These are phyloP conservation scores for Nakazawaea peltata DNA, from an alignment of 805 yeast species.

Conservation along the genomic window DNA sequence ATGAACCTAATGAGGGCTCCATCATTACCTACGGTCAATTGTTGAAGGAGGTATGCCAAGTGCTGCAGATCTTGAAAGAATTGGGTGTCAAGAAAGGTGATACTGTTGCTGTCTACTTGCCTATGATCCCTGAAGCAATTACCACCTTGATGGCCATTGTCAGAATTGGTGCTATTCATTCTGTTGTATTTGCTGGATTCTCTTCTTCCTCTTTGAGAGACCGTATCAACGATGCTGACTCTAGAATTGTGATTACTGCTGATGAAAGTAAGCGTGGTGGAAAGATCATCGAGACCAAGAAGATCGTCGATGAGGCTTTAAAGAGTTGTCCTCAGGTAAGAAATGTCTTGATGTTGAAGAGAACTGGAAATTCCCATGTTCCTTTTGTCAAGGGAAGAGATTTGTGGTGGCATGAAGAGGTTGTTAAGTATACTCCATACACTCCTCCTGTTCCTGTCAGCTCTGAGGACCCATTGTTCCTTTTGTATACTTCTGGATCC, in stretches of 20 bases:
- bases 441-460: slow-evolving; percentile 67
- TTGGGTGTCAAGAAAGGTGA: slow-evolving; percentile 76
- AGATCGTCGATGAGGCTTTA: slow-evolving; percentile 76
- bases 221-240: slow-evolving; percentile 64
- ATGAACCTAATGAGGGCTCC: slow-evolving; percentile 59
- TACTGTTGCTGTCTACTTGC: slow-evolving; percentile 79
- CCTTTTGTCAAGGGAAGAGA: slow-evolving; percentile 52
- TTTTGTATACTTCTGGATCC: slow-evolving; percentile 80
- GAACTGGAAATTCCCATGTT: slow-evolving; percentile 57
- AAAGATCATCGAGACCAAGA: slow-evolving; percentile 70
- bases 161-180: slow-evolving; percentile 78
- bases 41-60: slow-evolving; percentile 59
- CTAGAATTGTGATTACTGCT: slow-evolving; percentile 67
- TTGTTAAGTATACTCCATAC: slow-evolving; percentile 57
- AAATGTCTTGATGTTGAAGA: slow-evolving; percentile 63
- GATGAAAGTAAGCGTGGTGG: slow-evolving; percentile 85
- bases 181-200: slow-evolving; percentile 83
- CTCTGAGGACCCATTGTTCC: slow-evolving; percentile 76
- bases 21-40: slow-evolving; percentile 64
- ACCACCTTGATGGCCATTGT: slow-evolving; percentile 70
- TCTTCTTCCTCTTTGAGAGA: slow-evolving; percentile 65
- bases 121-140: slow-evolving; percentile 79
- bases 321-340: slow-evolving; percentile 55
- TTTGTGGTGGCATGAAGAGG: slow-evolving; percentile 70
- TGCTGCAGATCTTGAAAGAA: slow-evolving; percentile 58